Conservation (phyloP, 2,329 filamentous ascomycete species). For the Fusarium drepaniforme region DNA sequence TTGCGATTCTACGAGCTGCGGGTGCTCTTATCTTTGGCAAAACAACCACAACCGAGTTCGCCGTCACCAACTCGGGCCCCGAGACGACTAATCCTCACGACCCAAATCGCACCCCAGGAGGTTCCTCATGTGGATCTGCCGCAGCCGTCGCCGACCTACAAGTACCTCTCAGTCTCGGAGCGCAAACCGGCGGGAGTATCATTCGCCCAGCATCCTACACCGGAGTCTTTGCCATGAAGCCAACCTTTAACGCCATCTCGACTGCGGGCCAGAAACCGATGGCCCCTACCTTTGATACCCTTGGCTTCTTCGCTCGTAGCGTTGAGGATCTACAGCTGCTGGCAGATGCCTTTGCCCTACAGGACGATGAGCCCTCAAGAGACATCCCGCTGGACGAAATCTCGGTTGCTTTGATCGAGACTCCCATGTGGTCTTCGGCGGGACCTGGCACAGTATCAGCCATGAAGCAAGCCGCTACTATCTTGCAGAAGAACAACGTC, state of each 20-base stretch:
- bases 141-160: neutral
- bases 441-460: neutral
- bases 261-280: neutral
- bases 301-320: neutral
- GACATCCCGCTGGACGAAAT: neutral
- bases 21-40: neutral
- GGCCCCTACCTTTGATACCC: neutral
- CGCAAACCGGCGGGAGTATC: neutral
- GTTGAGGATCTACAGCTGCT: neutral
- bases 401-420: neutral
- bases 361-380: neutral
- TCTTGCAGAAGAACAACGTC: neutral
- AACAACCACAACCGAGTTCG: neutral
- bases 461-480: neutral
- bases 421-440: neutral
- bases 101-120: neutral
- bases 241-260: neutral
- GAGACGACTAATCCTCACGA: neutral
- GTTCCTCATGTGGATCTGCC: neutral
- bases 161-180: neutral
- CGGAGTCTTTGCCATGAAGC: neutral
- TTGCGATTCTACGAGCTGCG: slow-evolving; percentile 65
- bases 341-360: neutral
- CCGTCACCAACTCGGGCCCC: neutral
- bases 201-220: neutral